Evolutionary conservation across 352 stramenopile genomes (phyloP), one percentile per base, ranked within the genome.

Genomic region (Globisporangium cystogenes): DNA sequence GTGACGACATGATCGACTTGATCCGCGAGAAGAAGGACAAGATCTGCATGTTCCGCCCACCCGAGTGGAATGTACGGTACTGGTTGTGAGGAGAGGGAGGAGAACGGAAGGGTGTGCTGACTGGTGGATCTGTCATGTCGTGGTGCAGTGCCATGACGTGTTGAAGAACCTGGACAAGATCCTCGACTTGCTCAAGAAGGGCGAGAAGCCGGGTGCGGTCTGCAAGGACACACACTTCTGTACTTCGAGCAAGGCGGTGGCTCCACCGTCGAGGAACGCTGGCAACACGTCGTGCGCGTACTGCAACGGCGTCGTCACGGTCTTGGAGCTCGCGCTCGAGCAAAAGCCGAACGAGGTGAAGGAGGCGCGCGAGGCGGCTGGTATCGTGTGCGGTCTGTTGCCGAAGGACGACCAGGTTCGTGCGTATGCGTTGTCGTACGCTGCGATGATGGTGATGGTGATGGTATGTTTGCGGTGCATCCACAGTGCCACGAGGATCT

Each of bases 201-300:
- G 76, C 8, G 72, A 87, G 23, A 62, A 74, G 15, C 73, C 73
- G 1, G 74, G 73, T 27, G 49, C 62, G 21, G 83, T 88, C 43
- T 90, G 80, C 42, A 54, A 75, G 20, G 67, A 86, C 40, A 58
- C 88, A 50, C 69, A 85, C 54, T 82, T 85, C 29, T 88, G 80
- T 35, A 18, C 20, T 16, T 11, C 33, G 12, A 35, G 29, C 29
- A 59, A 45, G 16, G 37, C 45, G 44, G 45, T 26, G 15, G 21
- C 43, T 1, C 21, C 10, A 26, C 0, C 56, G 18, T 27, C 26
- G 48, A 33, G 37, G 42, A 31, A 59, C 31, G 6, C 47, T 23
- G 45, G 43, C 41, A 70, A 62, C 57, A 79, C 60, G 48, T 79
- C 57, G 5, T 88, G 80, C 37, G 67, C 74, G 5, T 86, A 86